Percentiles rank a stretch among this genome's conserved stretches.
These are phyloP conservation scores for Serendipita sp. DNA, from an alignment of 768 basidiomycete genomes.

Conservation along the genomic window DNA sequence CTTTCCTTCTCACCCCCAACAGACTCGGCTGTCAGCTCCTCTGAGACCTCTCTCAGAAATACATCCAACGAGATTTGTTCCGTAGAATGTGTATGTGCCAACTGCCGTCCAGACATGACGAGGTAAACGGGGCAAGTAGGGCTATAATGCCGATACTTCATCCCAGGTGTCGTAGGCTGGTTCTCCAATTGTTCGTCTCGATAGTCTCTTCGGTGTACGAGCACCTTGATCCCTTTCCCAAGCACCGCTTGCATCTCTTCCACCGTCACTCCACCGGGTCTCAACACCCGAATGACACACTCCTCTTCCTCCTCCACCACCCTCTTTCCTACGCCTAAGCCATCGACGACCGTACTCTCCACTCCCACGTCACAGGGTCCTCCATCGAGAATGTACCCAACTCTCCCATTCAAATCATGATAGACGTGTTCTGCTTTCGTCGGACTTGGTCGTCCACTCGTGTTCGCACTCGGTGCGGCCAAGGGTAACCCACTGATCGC, in stretches of 20 bases:
- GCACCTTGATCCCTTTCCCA: slow-evolving; percentile 11
- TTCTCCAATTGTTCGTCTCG: slow-evolving; percentile 48
- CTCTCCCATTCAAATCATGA: slow-evolving; percentile 58
- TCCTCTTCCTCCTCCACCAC: slow-evolving; percentile 80
- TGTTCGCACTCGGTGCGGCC: slow-evolving; percentile 91
- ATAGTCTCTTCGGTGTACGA: slow-evolving; percentile 72
- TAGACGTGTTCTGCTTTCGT: slow-evolving; percentile 76
- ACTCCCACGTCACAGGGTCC: slow-evolving; percentile 78
- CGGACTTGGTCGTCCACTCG: slow-evolving; percentile 86
- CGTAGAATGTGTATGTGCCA: not conserved
- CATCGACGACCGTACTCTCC: slow-evolving; percentile 93
- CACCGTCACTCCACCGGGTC: slow-evolving; percentile 85
- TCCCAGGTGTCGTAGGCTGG: slow-evolving; percentile 87
- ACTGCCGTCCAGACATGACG: slow-evolving; percentile 31
- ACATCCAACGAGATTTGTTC: not conserved
- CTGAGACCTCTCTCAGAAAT: not conserved
- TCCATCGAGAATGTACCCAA: slow-evolving; percentile 77
- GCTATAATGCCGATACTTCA: slow-evolving; percentile 98
- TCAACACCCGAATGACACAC: slow-evolving; percentile 61
- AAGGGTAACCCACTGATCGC: slow-evolving; percentile 55
- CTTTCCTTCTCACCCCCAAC: not conserved
- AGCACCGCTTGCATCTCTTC: slow-evolving; percentile 64
- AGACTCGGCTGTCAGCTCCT: not conserved
- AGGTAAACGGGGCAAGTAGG: slow-evolving; percentile 77
- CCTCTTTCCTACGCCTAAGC: slow-evolving; percentile 85